These are phyloP conservation scores for Lentinula sp. DNA, from an alignment of 768 basidiomycete species.

Conservation along the genomic window DNA sequence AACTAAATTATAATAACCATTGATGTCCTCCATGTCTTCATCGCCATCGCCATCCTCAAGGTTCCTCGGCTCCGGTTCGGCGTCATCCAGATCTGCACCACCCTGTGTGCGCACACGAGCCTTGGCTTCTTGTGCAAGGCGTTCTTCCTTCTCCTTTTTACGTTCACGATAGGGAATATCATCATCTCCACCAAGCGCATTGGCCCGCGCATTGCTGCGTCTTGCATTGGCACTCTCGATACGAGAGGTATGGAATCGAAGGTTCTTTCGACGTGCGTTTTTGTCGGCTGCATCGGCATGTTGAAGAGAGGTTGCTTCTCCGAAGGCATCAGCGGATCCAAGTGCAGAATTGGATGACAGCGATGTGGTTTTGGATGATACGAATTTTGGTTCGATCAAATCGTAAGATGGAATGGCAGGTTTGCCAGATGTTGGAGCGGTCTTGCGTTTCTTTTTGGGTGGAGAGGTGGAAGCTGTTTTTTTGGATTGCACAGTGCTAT, in stretches of 20 bases:
- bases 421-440: conserved; percentile 17
- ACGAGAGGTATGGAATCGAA: conserved; percentile 91
- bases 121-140: conserved; percentile 48
- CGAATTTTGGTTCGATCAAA: conserved; percentile 75
- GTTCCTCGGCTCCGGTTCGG: conserved; percentile 34
- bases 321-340: conserved; percentile 46
- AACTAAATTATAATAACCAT: conserved; percentile 90
- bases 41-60: conserved; percentile 29
- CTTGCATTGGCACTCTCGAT: conserved; percentile 79
- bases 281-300: conserved; percentile 80
- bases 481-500: conserved; percentile 9
- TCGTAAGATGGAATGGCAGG: conserved; percentile 49
- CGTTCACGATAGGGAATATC: conserved; percentile 88
- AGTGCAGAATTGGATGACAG: conserved; percentile 16
- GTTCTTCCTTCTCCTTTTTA: conserved; percentile 54
- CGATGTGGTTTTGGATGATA: conserved; percentile 24
- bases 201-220: conserved; percentile 65
- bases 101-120: conserved; percentile 39
- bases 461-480: conserved; percentile 4
- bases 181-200: conserved; percentile 83
- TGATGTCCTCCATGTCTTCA: conserved; percentile 33
- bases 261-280: conserved; percentile 67
- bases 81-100: conserved; percentile 64
- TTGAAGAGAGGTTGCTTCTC: conserved; percentile 67
- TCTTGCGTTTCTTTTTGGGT: conserved; percentile 64